Evolutionary conservation across 2,329 filamentous ascomycete genomes (phyloP).

Genomic region (Lachnellula cervina): DNA sequence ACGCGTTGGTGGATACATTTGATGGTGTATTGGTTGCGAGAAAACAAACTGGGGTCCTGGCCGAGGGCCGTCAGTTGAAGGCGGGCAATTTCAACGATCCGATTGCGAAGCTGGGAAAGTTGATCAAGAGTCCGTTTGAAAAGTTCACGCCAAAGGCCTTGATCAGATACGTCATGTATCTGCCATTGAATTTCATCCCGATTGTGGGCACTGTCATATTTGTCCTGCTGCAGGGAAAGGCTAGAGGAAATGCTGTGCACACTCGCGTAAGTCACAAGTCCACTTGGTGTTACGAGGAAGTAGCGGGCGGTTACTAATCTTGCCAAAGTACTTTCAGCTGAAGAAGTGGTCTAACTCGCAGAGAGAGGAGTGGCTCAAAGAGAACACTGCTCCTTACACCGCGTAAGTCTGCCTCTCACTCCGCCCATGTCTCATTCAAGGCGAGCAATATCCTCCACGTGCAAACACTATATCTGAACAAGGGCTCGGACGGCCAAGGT

Average conservation of each 20-base stretch:
- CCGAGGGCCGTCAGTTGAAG: conserved; percentile 69
- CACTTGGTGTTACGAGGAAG: neutral
- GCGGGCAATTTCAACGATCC: conserved; percentile 47
- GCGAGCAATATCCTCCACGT: neutral
- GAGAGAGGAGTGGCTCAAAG: conserved; percentile 62
- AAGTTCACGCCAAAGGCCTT: conserved; percentile 58
- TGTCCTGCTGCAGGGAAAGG: conserved; percentile 65
- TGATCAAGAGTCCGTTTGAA: conserved; percentile 53
- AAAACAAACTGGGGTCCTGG: conserved; percentile 57
- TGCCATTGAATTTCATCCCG: conserved; percentile 90
- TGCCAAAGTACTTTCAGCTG: conserved; percentile 76
- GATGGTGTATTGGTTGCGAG: conserved; percentile 62
- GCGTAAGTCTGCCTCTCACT: conserved; percentile 50
- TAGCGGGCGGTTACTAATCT: neutral
- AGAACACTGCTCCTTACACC: conserved; percentile 72
- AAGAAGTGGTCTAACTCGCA: conserved; percentile 72
- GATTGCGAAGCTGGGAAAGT: conserved; percentile 50
- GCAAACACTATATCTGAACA: no score
- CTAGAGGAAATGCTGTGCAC: conserved; percentile 39
- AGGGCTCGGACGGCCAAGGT: no score
- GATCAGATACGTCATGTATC: conserved; percentile 63
- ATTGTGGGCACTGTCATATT: conserved; percentile 81
- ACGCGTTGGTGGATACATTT: conserved; percentile 83
- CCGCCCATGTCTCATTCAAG: neutral
- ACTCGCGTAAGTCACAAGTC: conserved; percentile 42